These are phyloP conservation scores for Pythium grandisporangium DNA, from an alignment of 352 stramenopile genomes.

Conservation along the genomic window DNA sequence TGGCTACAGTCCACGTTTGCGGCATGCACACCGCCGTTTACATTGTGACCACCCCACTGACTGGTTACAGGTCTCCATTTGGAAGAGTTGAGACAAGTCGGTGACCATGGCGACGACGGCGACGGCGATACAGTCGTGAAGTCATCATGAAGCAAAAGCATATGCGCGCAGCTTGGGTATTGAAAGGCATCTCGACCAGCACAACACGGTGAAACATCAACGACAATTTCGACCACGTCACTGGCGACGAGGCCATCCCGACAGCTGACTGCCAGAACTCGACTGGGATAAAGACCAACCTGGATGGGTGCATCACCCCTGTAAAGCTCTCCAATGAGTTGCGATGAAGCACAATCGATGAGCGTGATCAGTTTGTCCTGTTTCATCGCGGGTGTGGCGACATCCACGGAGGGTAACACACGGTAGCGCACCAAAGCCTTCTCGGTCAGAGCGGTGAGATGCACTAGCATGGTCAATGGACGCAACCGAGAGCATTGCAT, in stretches of 20 bases:
- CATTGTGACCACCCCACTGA: slow-evolving; percentile 47
- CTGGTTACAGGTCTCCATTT: slow-evolving; percentile 37
- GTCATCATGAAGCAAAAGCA: slow-evolving; percentile 46
- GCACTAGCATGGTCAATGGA: slow-evolving; percentile 11
- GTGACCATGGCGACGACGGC: too few relatives aligned
- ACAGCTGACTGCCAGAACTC: slow-evolving; percentile 51
- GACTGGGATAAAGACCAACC: too few relatives aligned
- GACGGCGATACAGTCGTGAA: slow-evolving; percentile 21
- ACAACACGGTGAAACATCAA: slow-evolving; percentile 41
- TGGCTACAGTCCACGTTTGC: slow-evolving; percentile 47
- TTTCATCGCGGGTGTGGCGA: too few relatives aligned
- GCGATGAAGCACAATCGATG: too few relatives aligned
- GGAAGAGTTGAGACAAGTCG: slow-evolving; percentile 20
- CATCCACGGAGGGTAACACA: too few relatives aligned
- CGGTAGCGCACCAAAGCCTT: slow-evolving; percentile 17
- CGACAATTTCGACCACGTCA: slow-evolving; percentile 15
- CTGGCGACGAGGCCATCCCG: slow-evolving; percentile 33
- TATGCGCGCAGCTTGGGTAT: slow-evolving; percentile 24
- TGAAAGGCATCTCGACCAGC: slow-evolving; percentile 29
- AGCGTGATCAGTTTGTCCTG: too few relatives aligned
- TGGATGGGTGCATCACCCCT: too few relatives aligned
- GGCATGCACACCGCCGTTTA: slow-evolving; percentile 53
- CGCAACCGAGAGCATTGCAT: slow-evolving; percentile 15
- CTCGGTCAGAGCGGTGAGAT: slow-evolving; percentile 3
- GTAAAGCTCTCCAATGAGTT: too few relatives aligned